Evolutionary conservation across 768 basidiomycete species (phyloP).

Genomic region (Cystobasidium tubakii): DNA sequence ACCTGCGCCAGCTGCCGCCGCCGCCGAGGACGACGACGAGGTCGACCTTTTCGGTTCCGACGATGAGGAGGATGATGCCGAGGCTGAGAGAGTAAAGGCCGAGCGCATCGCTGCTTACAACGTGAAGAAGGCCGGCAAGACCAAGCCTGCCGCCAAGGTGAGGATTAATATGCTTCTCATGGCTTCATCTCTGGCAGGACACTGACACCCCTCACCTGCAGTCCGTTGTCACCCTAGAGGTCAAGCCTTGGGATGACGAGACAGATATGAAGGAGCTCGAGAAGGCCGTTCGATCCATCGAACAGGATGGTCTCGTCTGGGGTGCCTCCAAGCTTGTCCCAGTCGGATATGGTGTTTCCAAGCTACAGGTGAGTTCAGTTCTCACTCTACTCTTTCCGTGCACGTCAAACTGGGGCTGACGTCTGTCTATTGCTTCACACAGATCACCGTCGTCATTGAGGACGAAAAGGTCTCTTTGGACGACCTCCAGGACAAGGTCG

Average conservation of each 20-base stretch:
- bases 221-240: slow-evolving; percentile 96
- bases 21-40: slow-evolving; percentile 64
- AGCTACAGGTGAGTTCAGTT: slow-evolving; percentile 66
- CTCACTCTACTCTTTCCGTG: too few relatives aligned
- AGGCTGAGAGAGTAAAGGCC: slow-evolving; percentile 78
- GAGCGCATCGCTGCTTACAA: slow-evolving; percentile 91
- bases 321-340: slow-evolving; percentile 78
- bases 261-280: slow-evolving; percentile 91
- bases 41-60: slow-evolving; percentile 83
- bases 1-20: slow-evolving; percentile 50
- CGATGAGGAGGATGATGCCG: slow-evolving; percentile 73
- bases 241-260: slow-evolving; percentile 95
- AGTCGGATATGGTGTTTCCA: slow-evolving; percentile 87
- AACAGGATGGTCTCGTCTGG: slow-evolving; percentile 89
- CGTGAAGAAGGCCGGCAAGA: slow-evolving; percentile 84
- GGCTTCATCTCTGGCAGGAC: too few relatives aligned
- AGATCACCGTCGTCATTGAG: slow-evolving; percentile 42
- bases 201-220: too few relatives aligned
- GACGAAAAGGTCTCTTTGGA: slow-evolving; percentile 42
- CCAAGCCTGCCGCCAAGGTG: slow-evolving; percentile 82
- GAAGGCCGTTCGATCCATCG: slow-evolving; percentile 71
- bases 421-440: background rate
- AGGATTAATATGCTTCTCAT: slow-evolving; percentile 40
- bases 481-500: slow-evolving; percentile 37
- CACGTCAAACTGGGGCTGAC: too few relatives aligned